These are phyloP conservation scores for Chrysosporium keratinophilum DNA, from an alignment of 2,329 filamentous ascomycete genomes.

Conservation along the genomic window DNA sequence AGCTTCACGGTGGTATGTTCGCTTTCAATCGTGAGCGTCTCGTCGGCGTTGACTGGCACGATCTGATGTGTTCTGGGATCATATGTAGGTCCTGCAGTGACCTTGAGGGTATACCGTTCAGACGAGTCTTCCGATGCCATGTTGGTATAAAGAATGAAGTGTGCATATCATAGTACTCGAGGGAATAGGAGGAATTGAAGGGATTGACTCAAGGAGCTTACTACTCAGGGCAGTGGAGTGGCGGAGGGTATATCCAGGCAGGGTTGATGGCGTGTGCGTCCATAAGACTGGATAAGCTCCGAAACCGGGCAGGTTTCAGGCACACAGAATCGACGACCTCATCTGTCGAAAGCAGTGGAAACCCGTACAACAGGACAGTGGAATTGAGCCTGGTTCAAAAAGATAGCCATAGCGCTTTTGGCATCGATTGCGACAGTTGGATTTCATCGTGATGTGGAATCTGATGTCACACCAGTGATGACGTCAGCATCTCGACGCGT, in stretches of 20 bases:
- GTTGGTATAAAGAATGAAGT: not conserved
- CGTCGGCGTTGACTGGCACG: constrained; percentile 63
- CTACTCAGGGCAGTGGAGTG: not conserved
- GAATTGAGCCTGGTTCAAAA: too few relatives aligned
- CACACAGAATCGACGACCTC: not conserved
- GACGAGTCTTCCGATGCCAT: constrained; percentile 11
- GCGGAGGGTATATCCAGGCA: not conserved
- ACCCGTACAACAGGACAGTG: not conserved
- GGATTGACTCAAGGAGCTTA: not conserved
- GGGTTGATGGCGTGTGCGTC: not conserved
- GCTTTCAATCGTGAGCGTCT: constrained; percentile 53
- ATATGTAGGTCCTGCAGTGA: constrained; percentile 73
- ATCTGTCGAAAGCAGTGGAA: not conserved
- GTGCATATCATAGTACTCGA: not conserved
- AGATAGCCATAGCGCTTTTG: too few relatives aligned
- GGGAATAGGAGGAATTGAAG: not conserved
- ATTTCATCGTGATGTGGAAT: too few relatives aligned
- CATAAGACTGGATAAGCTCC: not conserved
- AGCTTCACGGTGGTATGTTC: constrained; percentile 56
- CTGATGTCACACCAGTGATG: too few relatives aligned
- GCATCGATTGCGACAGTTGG: too few relatives aligned
- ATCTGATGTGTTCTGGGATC: constrained; percentile 59
- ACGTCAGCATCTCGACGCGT: too few relatives aligned
- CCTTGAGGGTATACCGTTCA: constrained; percentile 60
- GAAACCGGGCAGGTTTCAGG: not conserved